These are phyloP conservation scores for Chenopodium suecicum DNA, from an alignment of 148 eudicot species.

Conservation along the genomic window DNA sequence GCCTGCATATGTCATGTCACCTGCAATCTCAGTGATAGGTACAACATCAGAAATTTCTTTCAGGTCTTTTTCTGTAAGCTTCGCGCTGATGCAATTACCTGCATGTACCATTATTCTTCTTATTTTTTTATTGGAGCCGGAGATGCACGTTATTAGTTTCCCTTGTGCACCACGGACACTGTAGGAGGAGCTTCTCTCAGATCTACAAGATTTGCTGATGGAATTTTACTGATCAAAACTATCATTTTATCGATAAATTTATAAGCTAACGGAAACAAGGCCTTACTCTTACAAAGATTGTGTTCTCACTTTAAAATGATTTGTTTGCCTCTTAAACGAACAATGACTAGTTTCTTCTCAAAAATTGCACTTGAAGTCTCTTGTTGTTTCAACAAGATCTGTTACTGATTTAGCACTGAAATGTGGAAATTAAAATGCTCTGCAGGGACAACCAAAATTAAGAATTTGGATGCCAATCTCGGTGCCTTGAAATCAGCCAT, in stretches of 20 bases:
- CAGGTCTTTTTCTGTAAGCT: slow-evolving; percentile 37
- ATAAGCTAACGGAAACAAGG: neutral
- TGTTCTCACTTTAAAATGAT: neutral
- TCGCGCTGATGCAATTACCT: slow-evolving; percentile 8
- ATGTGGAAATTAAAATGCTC: neutral
- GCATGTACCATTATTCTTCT: no score
- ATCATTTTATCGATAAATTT: neutral
- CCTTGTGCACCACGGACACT: no score
- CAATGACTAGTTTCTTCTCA: neutral
- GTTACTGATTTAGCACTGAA: neutral
- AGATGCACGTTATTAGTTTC: no score
- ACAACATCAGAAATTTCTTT: slow-evolving; percentile 47
- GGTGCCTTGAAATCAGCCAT: slow-evolving; percentile 27
- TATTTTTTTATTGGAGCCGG: no score
- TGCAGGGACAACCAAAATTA: slow-evolving; percentile 47
- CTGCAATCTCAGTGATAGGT: slow-evolving; percentile 35
- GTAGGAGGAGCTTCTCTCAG: no score
- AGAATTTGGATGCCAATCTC: slow-evolving; percentile 40
- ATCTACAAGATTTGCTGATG: no score
- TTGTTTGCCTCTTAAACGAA: neutral
- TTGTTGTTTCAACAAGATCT: neutral
- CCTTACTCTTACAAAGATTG: neutral
- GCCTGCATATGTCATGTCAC: slow-evolving; percentile 23
- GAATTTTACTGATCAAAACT: neutral
- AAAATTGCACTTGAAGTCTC: neutral